Evolutionary conservation across 352 stramenopile species (phyloP).

Genomic region (Pythium biforme): DNA sequence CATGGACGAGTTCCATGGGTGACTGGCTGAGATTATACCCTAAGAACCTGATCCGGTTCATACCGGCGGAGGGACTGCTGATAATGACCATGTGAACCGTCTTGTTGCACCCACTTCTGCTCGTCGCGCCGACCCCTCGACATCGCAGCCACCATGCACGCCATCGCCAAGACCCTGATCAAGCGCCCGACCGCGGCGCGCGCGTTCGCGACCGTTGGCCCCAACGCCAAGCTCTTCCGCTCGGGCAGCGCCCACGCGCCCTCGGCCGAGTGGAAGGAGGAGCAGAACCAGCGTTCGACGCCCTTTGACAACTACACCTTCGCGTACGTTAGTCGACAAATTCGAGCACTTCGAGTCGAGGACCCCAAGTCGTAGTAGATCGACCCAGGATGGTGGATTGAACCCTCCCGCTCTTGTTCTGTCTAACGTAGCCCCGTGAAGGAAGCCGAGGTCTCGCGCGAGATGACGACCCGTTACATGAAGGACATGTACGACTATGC

Average conservation of each 20-base stretch:
- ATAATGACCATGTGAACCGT: slow-evolving; percentile 36
- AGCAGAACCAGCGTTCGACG: slow-evolving; percentile 42
- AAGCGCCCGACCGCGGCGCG: slow-evolving; percentile 22
- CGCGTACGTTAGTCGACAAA: slow-evolving; percentile 48
- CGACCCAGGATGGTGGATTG: not conserved
- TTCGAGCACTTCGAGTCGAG: not conserved
- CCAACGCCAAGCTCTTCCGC: slow-evolving; percentile 41
- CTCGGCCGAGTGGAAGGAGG: slow-evolving; percentile 46
- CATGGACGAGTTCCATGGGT: slow-evolving; percentile 50
- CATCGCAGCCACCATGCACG: slow-evolving; percentile 32
- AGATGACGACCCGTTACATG: slow-evolving; percentile 74
- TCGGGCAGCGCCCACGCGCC: slow-evolving; percentile 41
- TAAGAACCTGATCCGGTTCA: slow-evolving; percentile 67
- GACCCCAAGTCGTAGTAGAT: too few relatives aligned
- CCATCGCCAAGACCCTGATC: slow-evolving; percentile 39
- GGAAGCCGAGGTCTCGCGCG: slow-evolving; percentile 60
- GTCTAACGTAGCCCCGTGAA: slow-evolving; percentile 42
- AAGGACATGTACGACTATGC: slow-evolving; percentile 77
- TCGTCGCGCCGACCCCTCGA: too few relatives aligned
- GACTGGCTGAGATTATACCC: slow-evolving; percentile 66
- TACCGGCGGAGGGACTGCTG: slow-evolving; percentile 66
- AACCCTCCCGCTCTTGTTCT: not conserved
- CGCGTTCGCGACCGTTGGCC: slow-evolving; percentile 51
- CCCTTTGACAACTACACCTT: slow-evolving; percentile 61
- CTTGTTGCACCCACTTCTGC: slow-evolving; percentile 18